phyloP scores from a whole-genome alignment of 2,329 filamentous ascomycete species.

The Orbilia blumenaviensis region DNA sequence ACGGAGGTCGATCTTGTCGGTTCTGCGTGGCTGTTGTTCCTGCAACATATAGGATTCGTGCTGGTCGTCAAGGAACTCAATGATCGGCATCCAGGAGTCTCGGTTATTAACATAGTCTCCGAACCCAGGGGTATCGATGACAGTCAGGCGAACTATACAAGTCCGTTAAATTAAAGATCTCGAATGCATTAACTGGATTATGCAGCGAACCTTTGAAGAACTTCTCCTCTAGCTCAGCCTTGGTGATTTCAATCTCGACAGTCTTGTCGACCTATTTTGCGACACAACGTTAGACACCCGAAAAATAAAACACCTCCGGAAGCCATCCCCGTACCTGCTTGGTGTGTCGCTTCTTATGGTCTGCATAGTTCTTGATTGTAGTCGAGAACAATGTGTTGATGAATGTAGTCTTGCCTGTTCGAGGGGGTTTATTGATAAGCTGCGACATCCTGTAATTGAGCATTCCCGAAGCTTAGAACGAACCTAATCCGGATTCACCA shows the following conservation, averaged over 20 bases:
- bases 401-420: slow-evolving; percentile 92
- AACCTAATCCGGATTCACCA: slow-evolving; percentile 85
- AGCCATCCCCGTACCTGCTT: slow-evolving; percentile 73
- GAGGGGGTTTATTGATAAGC: slow-evolving; percentile 38
- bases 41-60: slow-evolving; percentile 99
- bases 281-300: background rate
- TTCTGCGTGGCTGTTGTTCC: slow-evolving; percentile 97
- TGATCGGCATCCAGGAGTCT: slow-evolving; percentile 99
- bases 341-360: slow-evolving; percentile 98
- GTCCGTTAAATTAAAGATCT: slow-evolving; percentile 7
- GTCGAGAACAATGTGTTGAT: slow-evolving; percentile 99
- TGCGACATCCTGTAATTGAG: slow-evolving; percentile 24
- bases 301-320: background rate
- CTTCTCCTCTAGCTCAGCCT: slow-evolving; percentile 99
- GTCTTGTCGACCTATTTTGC: slow-evolving; percentile 81
- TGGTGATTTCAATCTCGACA: slow-evolving; percentile 98
- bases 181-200: background rate
- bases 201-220: slow-evolving; percentile 91
- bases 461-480: slow-evolving; percentile 42
- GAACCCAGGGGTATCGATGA: slow-evolving; percentile 98
- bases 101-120: slow-evolving; percentile 99
- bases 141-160: slow-evolving; percentile 85
- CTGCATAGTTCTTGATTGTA: slow-evolving; percentile 99
- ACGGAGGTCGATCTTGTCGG: slow-evolving; percentile 98
- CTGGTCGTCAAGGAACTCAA: slow-evolving; percentile 99